Evolutionary conservation across 345 rosid genomes (phyloP), one percentile per base, ranked within the genome.

Genomic region (Dipteronia sinensis): DNA sequence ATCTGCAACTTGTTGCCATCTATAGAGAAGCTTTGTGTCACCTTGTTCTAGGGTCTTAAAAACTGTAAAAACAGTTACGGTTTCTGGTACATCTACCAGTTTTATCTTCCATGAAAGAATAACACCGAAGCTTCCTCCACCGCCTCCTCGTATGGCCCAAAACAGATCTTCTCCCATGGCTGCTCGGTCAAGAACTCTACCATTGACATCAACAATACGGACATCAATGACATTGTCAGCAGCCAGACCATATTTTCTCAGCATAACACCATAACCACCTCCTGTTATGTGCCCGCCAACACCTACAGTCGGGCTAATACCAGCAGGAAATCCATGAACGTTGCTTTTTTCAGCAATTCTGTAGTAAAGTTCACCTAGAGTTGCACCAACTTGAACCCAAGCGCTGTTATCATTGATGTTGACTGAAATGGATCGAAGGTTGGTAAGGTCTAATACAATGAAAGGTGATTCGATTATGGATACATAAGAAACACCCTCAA

Each of bases 71-170:
- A 59, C 27, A 3, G 64, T 59, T 20, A 92, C 90, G 2, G 84
- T 85, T n/a, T 76, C 65, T 3, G 97, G 94, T 23, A 92, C 94
- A 9, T 88, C 89, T 73, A 92, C 97, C 46, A 92, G 79, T 61
- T 83, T 86, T 47, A 90, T 71, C 71, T 90, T 90, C 92, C 92
- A 92, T 2, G 81, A 70, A 17, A 88, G 81, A 3, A 90, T 89
- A 8, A 92, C 64, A 1, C 27, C 27, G 13, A 59, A 59, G 64
- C 64, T 59, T 20, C 64, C 64, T n/a, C 63, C 63, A 0, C 27
- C 63, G 25, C 63, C 63, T n/a, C 63, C 63, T 58, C 27, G n/a
- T 9, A 59, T 59, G 12, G 64, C 64, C 27, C 64, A 8, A 20
- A 59, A 59, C 64, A 59, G 12, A 59, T 20, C 64, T 59, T 59